Conservation (phyloP, 306 rosid genomes). For the Oxytropis ochrocephala region DNA sequence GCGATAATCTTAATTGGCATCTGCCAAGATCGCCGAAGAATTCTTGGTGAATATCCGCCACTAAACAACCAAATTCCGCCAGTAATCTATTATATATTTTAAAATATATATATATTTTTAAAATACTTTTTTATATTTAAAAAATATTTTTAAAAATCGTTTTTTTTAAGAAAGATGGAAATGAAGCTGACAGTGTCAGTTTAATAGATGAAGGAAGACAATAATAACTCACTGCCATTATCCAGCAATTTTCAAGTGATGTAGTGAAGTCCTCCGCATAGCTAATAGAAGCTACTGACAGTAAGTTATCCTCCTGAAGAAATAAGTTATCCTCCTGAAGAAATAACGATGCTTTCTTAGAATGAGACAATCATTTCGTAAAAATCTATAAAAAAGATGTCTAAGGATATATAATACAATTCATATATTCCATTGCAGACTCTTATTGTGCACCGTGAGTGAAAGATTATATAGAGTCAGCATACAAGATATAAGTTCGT, state of each 20-base stretch:
- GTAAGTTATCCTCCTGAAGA: conserved; percentile 63
- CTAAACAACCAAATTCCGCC: no score
- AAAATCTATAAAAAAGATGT: neutral
- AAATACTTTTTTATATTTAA: no score
- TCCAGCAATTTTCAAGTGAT: conserved; percentile 66
- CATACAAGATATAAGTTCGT: no score
- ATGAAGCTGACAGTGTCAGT: conserved; percentile 5
- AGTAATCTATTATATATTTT: no score
- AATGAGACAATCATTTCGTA: conserved; percentile 5
- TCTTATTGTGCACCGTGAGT: neutral
- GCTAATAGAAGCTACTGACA: conserved; percentile 68
- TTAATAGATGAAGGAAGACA: conserved; percentile 7
- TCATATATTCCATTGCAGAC: conserved; percentile 1
- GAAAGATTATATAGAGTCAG: neutral
- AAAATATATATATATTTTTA: no score
- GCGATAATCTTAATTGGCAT: no score
- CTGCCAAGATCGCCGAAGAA: no score
- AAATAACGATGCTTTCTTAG: neutral
- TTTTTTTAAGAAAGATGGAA: neutral
- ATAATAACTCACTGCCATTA: conserved; percentile 45
- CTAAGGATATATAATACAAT: neutral
- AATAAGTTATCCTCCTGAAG: no score
- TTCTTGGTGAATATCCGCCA: no score
- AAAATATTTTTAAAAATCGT: no score
- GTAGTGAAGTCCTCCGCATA: conserved; percentile 59